phyloP scores from a whole-genome alignment of 805 yeast species.

The Wickerhamiella shivajii region DNA sequence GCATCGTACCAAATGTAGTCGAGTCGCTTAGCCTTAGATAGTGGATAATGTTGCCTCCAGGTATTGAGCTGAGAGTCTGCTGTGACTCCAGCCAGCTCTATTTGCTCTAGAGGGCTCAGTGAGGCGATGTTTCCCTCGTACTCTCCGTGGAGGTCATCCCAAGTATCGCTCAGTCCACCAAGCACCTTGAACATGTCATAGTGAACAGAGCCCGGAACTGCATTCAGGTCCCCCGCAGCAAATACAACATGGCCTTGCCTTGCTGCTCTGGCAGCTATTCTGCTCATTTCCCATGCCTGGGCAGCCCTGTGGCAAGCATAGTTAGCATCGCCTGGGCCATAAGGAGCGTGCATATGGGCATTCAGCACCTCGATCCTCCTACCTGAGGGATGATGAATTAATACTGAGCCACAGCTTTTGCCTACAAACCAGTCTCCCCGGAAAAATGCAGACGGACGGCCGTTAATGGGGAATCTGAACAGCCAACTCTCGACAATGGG shows the following conservation, averaged over 20 bases:
- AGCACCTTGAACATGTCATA: constrained; percentile 55
- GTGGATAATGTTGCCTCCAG: constrained; percentile 47
- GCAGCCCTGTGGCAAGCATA: constrained; percentile 81
- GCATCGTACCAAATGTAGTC: constrained; percentile 79
- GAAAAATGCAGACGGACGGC: constrained; percentile 83
- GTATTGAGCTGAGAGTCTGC: constrained; percentile 81
- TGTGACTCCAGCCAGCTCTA: constrained; percentile 65
- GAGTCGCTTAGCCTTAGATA: constrained; percentile 67
- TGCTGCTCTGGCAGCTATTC: constrained; percentile 42
- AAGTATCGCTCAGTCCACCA: constrained; percentile 62
- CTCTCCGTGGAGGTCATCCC: constrained; percentile 54
- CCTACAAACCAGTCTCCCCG: constrained; percentile 98
- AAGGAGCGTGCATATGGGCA: constrained; percentile 97
- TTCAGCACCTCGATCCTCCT: constrained; percentile 60
- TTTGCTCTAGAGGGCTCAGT: constrained; percentile 45
- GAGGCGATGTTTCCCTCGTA: constrained; percentile 29
- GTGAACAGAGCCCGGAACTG: constrained; percentile 75
- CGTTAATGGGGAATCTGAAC: constrained; percentile 80
- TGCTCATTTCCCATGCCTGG: constrained; percentile 92
- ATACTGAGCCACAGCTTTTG: constrained; percentile 66
- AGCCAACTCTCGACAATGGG: constrained; percentile 72
- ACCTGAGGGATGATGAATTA: constrained; percentile 37
- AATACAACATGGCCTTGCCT: constrained; percentile 73
- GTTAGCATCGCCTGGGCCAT: constrained; percentile 76
- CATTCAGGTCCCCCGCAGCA: constrained; percentile 86